Conservation (phyloP, 352 stramenopile species). For the Phytopythium helicoides region DNA sequence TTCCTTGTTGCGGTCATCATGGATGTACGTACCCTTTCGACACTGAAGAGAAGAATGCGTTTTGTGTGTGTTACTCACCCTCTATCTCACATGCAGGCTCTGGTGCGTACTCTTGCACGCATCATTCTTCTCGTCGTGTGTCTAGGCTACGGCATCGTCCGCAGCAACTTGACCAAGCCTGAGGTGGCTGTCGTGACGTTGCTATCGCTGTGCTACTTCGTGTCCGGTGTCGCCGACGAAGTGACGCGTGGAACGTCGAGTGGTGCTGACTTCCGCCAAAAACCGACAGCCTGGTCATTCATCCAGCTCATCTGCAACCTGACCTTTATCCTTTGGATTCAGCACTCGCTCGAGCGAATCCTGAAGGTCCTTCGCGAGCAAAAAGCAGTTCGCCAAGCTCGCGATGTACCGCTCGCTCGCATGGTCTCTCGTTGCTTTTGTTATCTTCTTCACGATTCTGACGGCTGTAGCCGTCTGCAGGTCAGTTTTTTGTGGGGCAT, state of each 20-base stretch:
- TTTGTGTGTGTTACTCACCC: background rate
- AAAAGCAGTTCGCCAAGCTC: conserved; percentile 90
- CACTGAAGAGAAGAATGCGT: background rate
- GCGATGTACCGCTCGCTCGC: conserved; percentile 86
- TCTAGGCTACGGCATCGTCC: conserved; percentile 89
- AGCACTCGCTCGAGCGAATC: conserved; percentile 84
- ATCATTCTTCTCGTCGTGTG: conserved; percentile 87
- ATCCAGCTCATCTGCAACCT: conserved; percentile 86
- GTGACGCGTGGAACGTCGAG: conserved; percentile 77
- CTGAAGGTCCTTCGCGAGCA: conserved; percentile 74
- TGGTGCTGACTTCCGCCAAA: conserved; percentile 72
- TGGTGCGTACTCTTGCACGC: conserved; percentile 83
- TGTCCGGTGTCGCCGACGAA: conserved; percentile 71
- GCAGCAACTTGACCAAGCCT: conserved; percentile 40
- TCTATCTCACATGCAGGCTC: conserved; percentile 31
- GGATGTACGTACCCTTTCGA: conserved; percentile 46
- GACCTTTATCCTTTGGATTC: conserved; percentile 91
- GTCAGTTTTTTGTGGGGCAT: conserved; percentile 4
- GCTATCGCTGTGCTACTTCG: conserved; percentile 75
- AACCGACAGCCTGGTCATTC: conserved; percentile 84
- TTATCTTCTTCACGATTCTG: conserved; percentile 88
- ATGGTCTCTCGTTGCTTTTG: conserved; percentile 78
- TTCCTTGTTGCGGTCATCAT: conserved; percentile 84
- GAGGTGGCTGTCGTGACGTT: conserved; percentile 61
- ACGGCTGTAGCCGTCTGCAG: conserved; percentile 75